Evolutionary conservation across 2,329 filamentous ascomycete species (phyloP), one percentile per base, ranked within the genome.

Genomic region (Ascochyta rabiei): DNA sequence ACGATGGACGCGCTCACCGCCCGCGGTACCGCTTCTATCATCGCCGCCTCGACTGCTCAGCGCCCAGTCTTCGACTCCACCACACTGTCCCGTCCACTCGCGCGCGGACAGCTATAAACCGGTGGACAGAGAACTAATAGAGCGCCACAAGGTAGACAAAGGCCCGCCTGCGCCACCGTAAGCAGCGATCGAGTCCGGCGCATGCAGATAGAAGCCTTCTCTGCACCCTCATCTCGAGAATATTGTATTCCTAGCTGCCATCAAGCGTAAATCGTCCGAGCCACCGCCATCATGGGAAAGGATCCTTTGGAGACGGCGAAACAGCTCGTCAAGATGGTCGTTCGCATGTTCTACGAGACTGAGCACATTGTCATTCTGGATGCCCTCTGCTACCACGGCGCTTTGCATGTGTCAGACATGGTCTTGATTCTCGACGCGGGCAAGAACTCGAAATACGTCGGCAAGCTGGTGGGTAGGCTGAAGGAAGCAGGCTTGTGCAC

Each of bases 381-480:
- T 80, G 90, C 92, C 60, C 83, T 92, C 56, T 85, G 89, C 70
- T 85, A 87, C 54, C 89, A 91, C 76, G 87, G 84, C 76, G 90
- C 84, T 80, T 82, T 98, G 56, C 89, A 91, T 69, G 90, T 96
- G 70, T 88, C 92, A 70, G 95, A 99, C 70, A 82, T 99, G 59
- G 89, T 90, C 38, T 88, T 91, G 67, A 81, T 98, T 21, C 88
- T 97, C 77, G 72, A 75, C 43, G 67, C 64, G 15, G 88, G 88
- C 59, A 92, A 96, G 78, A 93, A 96, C 72, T 87, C 88, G 35
- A 98, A 99, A 73, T 90, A 96, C 68, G 83, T 98, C 38, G 91
- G 95, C 72, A 96, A 93, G 74, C 84, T 96, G 26, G 93, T 91
- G 74, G 92, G 89, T 56, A 89, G 87, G 67, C 83, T 99, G 47